Evolutionary conservation across 2,329 filamentous ascomycete genomes (phyloP).

Genomic region (Xylariaceae sp.): DNA sequence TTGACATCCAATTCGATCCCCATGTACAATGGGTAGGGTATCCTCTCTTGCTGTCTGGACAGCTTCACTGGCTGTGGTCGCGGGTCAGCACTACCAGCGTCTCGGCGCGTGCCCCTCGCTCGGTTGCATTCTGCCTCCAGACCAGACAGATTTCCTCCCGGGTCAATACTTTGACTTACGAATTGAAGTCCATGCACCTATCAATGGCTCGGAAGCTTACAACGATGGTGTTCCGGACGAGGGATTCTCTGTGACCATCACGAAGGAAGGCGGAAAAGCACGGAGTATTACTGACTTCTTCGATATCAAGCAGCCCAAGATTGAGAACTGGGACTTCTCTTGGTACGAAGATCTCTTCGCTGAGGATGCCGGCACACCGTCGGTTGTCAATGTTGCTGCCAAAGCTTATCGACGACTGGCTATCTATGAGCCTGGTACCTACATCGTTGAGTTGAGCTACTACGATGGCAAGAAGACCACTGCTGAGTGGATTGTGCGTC

Average conservation of each 20-base stretch:
- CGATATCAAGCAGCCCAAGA: slow-evolving; percentile 61
- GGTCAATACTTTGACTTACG: slow-evolving; percentile 83
- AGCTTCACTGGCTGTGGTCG: slow-evolving; percentile 37
- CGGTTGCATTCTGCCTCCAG: slow-evolving; percentile 58
- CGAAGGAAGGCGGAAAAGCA: slow-evolving; percentile 54
- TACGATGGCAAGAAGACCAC: slow-evolving; percentile 67
- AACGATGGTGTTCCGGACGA: slow-evolving; percentile 65
- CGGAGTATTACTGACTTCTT: slow-evolving; percentile 64
- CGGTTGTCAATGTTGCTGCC: slow-evolving; percentile 73
- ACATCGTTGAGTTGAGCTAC: slow-evolving; percentile 72
- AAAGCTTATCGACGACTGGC: slow-evolving; percentile 75
- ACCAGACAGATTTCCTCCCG: slow-evolving; percentile 74
- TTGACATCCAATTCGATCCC: background rate
- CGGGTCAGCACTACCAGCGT: slow-evolving; percentile 57
- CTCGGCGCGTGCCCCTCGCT: slow-evolving; percentile 56
- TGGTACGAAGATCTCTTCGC: slow-evolving; percentile 85
- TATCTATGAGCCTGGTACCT: slow-evolving; percentile 74
- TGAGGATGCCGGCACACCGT: slow-evolving; percentile 63
- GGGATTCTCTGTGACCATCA: slow-evolving; percentile 70
- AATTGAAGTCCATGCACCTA: slow-evolving; percentile 74
- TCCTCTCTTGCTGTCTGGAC: slow-evolving; percentile 22
- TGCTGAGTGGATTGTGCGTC: slow-evolving; percentile 73
- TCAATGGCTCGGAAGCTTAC: slow-evolving; percentile 78
- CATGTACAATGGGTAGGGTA: slow-evolving; percentile 8
- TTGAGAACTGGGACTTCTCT: slow-evolving; percentile 80